phyloP scores from a whole-genome alignment of 106 monocot species.

The Dactylorhiza incarnata region DNA sequence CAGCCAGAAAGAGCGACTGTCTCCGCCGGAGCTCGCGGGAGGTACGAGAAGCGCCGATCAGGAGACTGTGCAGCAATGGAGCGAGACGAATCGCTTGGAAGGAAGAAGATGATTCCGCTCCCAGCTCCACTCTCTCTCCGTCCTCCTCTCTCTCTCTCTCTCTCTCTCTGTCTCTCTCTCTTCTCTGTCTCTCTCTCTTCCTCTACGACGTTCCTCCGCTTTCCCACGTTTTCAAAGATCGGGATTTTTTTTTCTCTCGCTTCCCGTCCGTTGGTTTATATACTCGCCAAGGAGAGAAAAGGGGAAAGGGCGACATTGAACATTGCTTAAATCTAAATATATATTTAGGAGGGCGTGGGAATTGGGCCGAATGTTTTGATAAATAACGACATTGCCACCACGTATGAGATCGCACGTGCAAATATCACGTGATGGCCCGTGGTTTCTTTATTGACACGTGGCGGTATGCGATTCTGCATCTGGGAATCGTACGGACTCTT shows the following conservation, averaged over 20 bases:
- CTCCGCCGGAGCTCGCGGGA: not conserved
- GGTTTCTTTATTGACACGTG: not conserved
- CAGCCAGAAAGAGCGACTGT: not conserved
- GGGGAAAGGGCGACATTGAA: not conserved
- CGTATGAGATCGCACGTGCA: not conserved
- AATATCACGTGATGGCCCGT: not conserved
- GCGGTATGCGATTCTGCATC: not conserved
- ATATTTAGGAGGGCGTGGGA: not conserved
- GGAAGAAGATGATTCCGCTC: not conserved
- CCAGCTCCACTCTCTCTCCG: not conserved
- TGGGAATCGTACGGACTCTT: not conserved
- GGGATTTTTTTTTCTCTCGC: not conserved
- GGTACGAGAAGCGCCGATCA: not conserved
- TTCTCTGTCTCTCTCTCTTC: not conserved
- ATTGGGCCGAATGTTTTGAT: not conserved
- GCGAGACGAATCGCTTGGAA: not conserved
- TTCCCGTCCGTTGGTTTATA: slow-evolving; percentile 12
- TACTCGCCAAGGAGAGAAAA: slow-evolving; percentile 3
- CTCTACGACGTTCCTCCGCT: not conserved
- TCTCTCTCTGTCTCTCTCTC: not conserved
- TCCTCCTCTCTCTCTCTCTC: not conserved
- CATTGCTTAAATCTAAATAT: not conserved
- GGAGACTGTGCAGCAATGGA: not conserved
- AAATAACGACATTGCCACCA: not conserved
- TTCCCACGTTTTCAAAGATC: slow-evolving; percentile 10